These are phyloP conservation scores for Microcos paniculata DNA, from an alignment of 345 rosid genomes.

Conservation along the genomic window DNA sequence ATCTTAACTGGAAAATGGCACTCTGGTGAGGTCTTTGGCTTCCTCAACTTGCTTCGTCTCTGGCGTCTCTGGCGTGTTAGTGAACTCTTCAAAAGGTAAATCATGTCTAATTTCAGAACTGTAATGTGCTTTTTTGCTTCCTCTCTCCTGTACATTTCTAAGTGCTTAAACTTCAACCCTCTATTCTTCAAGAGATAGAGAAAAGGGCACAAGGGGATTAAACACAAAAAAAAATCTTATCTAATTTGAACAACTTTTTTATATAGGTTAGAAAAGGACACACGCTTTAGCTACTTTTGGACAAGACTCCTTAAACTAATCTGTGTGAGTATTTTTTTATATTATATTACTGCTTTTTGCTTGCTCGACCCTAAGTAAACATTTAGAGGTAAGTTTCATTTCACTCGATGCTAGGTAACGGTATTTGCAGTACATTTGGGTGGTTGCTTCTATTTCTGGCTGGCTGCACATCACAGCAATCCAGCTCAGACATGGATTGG, in stretches of 20 bases:
- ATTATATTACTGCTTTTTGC: neutral
- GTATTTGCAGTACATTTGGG: slow-evolving; percentile 78
- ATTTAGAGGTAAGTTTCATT: neutral
- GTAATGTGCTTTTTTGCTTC: neutral
- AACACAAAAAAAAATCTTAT: neutral
- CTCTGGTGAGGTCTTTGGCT: slow-evolving; percentile 46
- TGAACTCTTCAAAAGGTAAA: slow-evolving; percentile 70
- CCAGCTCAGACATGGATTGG: slow-evolving; percentile 77
- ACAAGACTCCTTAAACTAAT: slow-evolving; percentile 63
- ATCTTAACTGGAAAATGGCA: slow-evolving; percentile 37
- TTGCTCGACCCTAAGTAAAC: neutral
- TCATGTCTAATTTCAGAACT: too few relatives aligned
- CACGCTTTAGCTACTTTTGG: slow-evolving; percentile 64
- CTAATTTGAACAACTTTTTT: neutral
- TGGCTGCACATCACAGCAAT: slow-evolving; percentile 51
- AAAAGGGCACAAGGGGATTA: neutral
- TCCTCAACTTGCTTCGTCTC: slow-evolving; percentile 84
- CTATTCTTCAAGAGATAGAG: neutral
- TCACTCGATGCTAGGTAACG: slow-evolving; percentile 57
- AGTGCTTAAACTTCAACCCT: neutral
- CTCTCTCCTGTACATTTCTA: neutral
- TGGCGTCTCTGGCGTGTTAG: slow-evolving; percentile 91
- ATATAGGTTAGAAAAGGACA: slow-evolving; percentile 82
- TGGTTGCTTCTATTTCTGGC: slow-evolving; percentile 79
- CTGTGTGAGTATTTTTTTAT: slow-evolving; percentile 44